Base-by-base conservation (phyloP, 2,329 filamentous ascomycete species). In the Stachybotrys elegans region DNA sequence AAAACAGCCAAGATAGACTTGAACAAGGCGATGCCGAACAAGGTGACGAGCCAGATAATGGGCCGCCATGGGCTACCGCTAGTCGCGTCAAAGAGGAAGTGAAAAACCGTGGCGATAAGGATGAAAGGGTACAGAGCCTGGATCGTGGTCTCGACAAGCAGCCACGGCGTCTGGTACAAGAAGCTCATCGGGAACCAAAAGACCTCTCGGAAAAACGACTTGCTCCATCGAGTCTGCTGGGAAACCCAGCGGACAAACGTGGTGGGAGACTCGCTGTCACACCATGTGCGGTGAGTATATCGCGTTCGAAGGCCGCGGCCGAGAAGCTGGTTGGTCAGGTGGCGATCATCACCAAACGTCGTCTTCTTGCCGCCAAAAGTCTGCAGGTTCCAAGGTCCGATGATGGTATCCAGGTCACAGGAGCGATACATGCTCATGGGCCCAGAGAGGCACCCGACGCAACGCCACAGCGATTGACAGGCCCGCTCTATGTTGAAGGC, bases 241-340 rank as follows among this genome's bases (percentile, higher is more conserved):
- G 44, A 39, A 22, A 49, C 44, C 47, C 47, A 49, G 19, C 44
- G 47, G 17, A 49, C 47, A 35, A 43, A 49, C 7, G 42, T 38
- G 12, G 42, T 47, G 3, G 47, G 47, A 6, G 47, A 49, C 35
- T 49, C 47, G 22, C 47, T 49, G 34, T 49, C 47, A 23, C 47
- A 49, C 47, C 47, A 49, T 2, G 47, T 49, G 32, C 47, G 47
- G 39, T 49, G 47, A 6, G 47, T 47, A n/a, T n/a, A n/a, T n/a
- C n/a, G n/a, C n/a, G n/a, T n/a, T n/a, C n/a, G n/a, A n/a, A n/a
- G n/a, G n/a, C n/a, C n/a, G n/a, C n/a, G n/a, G n/a, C n/a, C n/a
- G n/a, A n/a, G n/a, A n/a, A n/a, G n/a, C n/a, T n/a, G n/a, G n/a
- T n/a, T n/a, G n/a, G n/a, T n/a, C n/a, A n/a, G n/a, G n/a, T n/a